phyloP scores from a whole-genome alignment of 805 yeast genomes.

The Peterozyma xylosa region DNA sequence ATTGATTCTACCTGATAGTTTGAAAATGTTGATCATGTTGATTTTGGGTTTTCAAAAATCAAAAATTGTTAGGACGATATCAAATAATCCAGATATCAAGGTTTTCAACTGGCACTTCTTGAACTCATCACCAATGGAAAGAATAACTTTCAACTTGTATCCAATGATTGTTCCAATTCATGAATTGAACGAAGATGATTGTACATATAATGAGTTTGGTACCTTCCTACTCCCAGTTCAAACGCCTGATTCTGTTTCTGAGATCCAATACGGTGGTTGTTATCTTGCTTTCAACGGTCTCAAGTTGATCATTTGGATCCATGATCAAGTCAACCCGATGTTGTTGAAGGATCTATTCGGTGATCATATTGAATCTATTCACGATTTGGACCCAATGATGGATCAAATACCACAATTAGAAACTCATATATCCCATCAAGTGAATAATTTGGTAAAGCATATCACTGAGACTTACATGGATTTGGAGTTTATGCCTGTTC shows the following conservation, averaged over 20 bases:
- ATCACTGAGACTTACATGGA: constrained; percentile 35
- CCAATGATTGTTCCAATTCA: constrained; percentile 78
- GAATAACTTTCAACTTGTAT: constrained; percentile 59
- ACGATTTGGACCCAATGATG: constrained; percentile 37
- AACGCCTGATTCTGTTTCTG: constrained; percentile 33
- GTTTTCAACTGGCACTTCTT: constrained; percentile 46
- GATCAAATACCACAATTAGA: constrained; percentile 64
- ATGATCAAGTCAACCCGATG: constrained; percentile 57
- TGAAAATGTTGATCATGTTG: constrained; percentile 63
- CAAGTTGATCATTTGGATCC: constrained; percentile 55
- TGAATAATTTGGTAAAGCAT: constrained; percentile 52
- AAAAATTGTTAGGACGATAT: constrained; percentile 46
- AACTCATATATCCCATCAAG: constrained; percentile 62
- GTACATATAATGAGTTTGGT: constrained; percentile 30
- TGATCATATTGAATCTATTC: constrained; percentile 31
- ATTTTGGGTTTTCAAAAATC: constrained; percentile 65
- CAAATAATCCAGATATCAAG: constrained; percentile 55
- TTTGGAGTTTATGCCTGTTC: constrained; percentile 37
- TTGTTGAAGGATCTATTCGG: constrained; percentile 75
- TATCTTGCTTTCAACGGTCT: constrained; percentile 71
- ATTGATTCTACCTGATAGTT: constrained; percentile 73
- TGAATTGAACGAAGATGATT: constrained; percentile 50
- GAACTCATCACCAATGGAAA: constrained; percentile 45
- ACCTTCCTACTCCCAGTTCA: constrained; percentile 42
- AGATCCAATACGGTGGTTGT: constrained; percentile 60